A percentile compares a stretch with the other conserved stretches of the same genome.
phyloP scores from a whole-genome alignment of 2,329 filamentous ascomycete species.

The Ophidiomyces ophidiicola region DNA sequence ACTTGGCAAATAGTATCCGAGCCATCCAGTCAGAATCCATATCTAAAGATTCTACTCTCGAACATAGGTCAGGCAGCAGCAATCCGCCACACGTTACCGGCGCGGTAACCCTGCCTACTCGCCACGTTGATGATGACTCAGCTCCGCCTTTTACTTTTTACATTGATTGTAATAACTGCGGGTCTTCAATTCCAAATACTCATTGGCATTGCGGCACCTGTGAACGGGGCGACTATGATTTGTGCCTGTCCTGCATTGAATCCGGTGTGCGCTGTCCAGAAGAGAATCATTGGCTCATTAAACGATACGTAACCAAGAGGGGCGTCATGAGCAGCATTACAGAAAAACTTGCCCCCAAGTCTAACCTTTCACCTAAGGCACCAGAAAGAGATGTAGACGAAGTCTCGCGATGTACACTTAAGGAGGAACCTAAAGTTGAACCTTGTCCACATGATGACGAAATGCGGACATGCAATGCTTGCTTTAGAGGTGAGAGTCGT shows the following conservation, averaged over 20 bases:
- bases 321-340: slow-evolving; percentile 74
- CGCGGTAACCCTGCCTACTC: not conserved
- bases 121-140: not conserved
- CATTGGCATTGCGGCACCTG: slow-evolving; percentile 95
- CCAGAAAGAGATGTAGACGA: slow-evolving; percentile 2
- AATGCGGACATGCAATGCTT: slow-evolving; percentile 44
- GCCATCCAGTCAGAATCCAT: too few relatives aligned
- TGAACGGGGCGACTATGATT: slow-evolving; percentile 85
- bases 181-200: slow-evolving; percentile 59
- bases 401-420: not conserved
- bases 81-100: too few relatives aligned
- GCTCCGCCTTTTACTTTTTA: slow-evolving; percentile 46
- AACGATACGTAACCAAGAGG: slow-evolving; percentile 69
- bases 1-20: too few relatives aligned
- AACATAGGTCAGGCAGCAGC: too few relatives aligned
- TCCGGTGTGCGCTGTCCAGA: slow-evolving; percentile 65
- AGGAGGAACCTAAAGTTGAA: slow-evolving; percentile 7
- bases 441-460: not conserved
- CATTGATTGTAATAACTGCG: slow-evolving; percentile 90
- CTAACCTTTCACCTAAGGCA: slow-evolving; percentile 29
- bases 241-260: slow-evolving; percentile 70
- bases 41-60: too few relatives aligned
- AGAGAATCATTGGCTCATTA: slow-evolving; percentile 84
- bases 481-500: slow-evolving; percentile 44
- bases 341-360: slow-evolving; percentile 56